Conservation (phyloP, 352 stramenopile genomes). For the Phytophthora hybrid region DNA sequence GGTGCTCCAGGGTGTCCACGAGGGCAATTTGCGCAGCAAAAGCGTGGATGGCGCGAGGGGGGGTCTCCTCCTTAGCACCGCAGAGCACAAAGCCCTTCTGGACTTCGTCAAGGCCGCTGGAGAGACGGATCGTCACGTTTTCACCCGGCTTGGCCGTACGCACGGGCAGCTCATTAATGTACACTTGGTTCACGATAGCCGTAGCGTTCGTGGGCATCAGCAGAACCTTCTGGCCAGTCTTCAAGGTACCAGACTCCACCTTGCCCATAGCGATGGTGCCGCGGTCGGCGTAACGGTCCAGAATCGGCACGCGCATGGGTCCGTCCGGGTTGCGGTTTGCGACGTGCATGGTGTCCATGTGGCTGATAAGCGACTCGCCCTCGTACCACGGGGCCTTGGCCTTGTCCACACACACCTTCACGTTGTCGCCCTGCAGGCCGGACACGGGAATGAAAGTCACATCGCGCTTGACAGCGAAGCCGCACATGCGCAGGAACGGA, state of each 20-base stretch:
- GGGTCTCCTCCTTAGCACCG: slow-evolving; percentile 51
- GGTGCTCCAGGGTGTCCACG: slow-evolving; percentile 97
- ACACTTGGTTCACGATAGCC: slow-evolving; percentile 79
- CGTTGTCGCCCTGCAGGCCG: slow-evolving; percentile 95
- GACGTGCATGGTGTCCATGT: slow-evolving; percentile 95
- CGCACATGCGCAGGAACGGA: slow-evolving; percentile 94
- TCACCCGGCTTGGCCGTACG: slow-evolving; percentile 96
- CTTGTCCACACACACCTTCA: slow-evolving; percentile 92
- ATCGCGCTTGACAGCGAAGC: slow-evolving; percentile 98
- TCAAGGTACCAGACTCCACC: slow-evolving; percentile 96
- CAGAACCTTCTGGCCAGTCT: slow-evolving; percentile 93
- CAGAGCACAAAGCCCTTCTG: slow-evolving; percentile 96
- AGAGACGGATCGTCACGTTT: slow-evolving; percentile 97
- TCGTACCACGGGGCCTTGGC: slow-evolving; percentile 94
- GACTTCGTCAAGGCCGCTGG: slow-evolving; percentile 84
- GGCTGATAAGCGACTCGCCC: slow-evolving; percentile 93
- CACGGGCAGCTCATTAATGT: slow-evolving; percentile 95
- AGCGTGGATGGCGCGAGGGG: slow-evolving; percentile 72
- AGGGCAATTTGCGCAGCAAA: slow-evolving; percentile 95
- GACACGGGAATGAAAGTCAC: slow-evolving; percentile 99
- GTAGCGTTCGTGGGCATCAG: slow-evolving; percentile 94
- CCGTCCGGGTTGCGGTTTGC: slow-evolving; percentile 89
- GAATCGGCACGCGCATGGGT: slow-evolving; percentile 95
- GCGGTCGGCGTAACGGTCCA: slow-evolving; percentile 98
- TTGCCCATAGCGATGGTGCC: slow-evolving; percentile 98